Evolutionary conservation across 2,329 filamentous ascomycete genomes (phyloP), one percentile per base, ranked within the genome.

Genomic region (Aurifilum marmelostoma): DNA sequence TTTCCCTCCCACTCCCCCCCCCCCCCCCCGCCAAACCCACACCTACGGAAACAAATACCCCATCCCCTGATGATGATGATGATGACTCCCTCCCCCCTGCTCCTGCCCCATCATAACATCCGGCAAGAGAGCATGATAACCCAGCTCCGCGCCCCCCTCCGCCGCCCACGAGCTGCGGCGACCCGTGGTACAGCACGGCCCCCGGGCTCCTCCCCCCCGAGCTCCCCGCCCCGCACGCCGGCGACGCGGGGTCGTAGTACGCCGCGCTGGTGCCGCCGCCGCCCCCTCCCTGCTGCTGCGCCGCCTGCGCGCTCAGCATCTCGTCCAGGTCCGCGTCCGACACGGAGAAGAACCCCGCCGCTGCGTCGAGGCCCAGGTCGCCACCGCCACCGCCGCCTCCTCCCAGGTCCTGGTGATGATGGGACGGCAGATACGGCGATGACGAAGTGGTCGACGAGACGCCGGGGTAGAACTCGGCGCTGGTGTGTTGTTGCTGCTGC

Each of bases 291-390:
- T 60, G 77, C 79, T 70, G 86, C 79, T 56, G 79, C 79, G 72
- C 82, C 85, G 27, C 79, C 0, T 83, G 21, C 79, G 52, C 79
- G 56, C 79, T 78, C 71, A 85, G 74, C 5, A 73, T 65, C 5
- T 81, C 78, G 61, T 84, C 79, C 65, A 83, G 12, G 34, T 60
- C 67, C 58, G 63, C 16, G 16, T 56, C 62, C 50, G 67, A 43
- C 2, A 32, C 24, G 24, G 60, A 34, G 24, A 50, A 65, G 3
- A 59, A 54, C n/a, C 37, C 65, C 54, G 84, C 78, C 4, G 77
- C 8, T 34, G 34, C 79, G 39, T 6, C 29, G 29, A 29, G 27
- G 27, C 54, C 27, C 29, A 59, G 27, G 18, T 37, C 18, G 3
- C 56, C 56, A 9, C 56, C n/a, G n/a, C n/a, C n/a, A n/a, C n/a